Base-by-base conservation (phyloP, 78 protist genomes). In the slime mould (Dictyostelium discoideum) region DNA sequence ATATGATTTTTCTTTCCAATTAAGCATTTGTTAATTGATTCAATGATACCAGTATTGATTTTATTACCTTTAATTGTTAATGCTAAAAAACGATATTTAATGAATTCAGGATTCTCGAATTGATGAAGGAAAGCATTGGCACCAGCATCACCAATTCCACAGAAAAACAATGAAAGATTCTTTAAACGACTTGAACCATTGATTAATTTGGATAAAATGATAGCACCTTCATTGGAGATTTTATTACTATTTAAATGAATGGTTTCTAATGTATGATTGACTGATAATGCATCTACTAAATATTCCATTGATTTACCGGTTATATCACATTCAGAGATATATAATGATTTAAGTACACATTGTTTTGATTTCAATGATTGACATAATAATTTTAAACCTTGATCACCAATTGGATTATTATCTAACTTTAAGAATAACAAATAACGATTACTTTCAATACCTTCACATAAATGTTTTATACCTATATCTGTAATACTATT, bases 391-490 rank as follows among this genome's bases (percentile, higher is more conserved):
- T 18, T 5, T 13, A 82, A 18, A 90, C 95, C 95, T 32, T 67
- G 74, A 46, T 90, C 88, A n/a, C 95, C 88, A 54, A 90, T 60
- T n/a, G 83, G 85, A 54, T 90, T 90, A 80, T 90, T 90, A n/a
- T 90, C 95, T 1, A 90, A 50, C 32, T 90, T 90, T 37, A 90
- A 54, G n/a, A 81, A 73, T n/a, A 82, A 22, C 0, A 90, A 39
- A 39, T 24, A 73, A 11, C 84, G 32, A 65, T 90, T 90, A 3
- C 22, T 37, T 48, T 48, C 76, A 0, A 90, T 29, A 73, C 83
- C 88, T 6, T 40, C 20, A 14, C 77, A 65, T 18, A 90, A 14
- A 29, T 67, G 57, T 22, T 54, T 50, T 22, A 90, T 48, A 48
- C 85, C 87, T 42, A 5, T n/a, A 29, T 77, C 20, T 39, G 95